A percentile compares a stretch with the other conserved stretches of the same genome.
phyloP scores from a whole-genome alignment of 139 green algal species.

The Haematococcus lacustris region DNA sequence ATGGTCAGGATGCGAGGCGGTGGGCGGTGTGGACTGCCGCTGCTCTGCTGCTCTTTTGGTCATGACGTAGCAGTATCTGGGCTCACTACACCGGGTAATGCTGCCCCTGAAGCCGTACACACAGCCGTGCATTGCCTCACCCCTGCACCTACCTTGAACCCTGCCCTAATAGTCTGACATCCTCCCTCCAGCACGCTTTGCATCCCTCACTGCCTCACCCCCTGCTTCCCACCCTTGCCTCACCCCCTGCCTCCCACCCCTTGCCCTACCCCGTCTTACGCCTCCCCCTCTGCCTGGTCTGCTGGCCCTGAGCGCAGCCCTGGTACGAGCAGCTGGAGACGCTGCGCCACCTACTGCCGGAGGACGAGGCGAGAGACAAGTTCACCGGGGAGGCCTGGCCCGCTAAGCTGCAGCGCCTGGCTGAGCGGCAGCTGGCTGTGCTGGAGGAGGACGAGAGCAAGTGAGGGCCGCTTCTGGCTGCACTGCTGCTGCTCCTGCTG shows the following conservation, averaged over 20 bases:
- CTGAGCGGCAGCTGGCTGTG: constrained; percentile 37
- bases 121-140: too few relatives aligned
- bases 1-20: too few relatives aligned
- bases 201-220: too few relatives aligned
- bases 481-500: background rate
- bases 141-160: too few relatives aligned
- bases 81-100: too few relatives aligned
- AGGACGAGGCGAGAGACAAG: constrained; percentile 52
- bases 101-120: too few relatives aligned
- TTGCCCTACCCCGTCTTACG: background rate
- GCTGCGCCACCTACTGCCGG: constrained; percentile 44
- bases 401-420: constrained; percentile 26
- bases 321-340: constrained; percentile 63
- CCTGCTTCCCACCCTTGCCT: background rate
- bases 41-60: too few relatives aligned
- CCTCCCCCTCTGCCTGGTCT: background rate
- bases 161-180: too few relatives aligned
- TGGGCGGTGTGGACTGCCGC: too few relatives aligned
- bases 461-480: constrained; percentile 3
- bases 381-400: constrained; percentile 31
- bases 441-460: constrained; percentile 30
- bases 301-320: constrained; percentile 22
- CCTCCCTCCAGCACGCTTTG: too few relatives aligned
- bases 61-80: too few relatives aligned
- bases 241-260: background rate